A percentile compares a stretch with the other conserved stretches of the same genome.
These are phyloP conservation scores for Fusarium torulosum DNA, from an alignment of 2,329 filamentous ascomycete species.

Conservation along the genomic window DNA sequence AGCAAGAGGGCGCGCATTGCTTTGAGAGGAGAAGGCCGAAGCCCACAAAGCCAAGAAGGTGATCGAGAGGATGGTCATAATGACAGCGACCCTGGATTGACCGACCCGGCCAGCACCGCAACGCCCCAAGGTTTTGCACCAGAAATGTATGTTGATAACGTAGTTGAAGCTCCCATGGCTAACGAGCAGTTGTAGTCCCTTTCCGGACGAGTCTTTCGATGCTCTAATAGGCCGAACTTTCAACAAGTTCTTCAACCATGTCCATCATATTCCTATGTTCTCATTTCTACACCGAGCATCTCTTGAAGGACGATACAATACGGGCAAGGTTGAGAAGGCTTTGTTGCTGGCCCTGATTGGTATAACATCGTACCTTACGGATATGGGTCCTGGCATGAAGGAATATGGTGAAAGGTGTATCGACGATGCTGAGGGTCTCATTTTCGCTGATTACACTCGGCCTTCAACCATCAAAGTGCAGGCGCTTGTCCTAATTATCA, in stretches of 20 bases:
- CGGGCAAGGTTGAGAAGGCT: slow-evolving; percentile 67
- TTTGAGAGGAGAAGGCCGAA: slow-evolving; percentile 45
- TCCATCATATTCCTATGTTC: slow-evolving; percentile 70
- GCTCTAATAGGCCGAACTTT: slow-evolving; percentile 65
- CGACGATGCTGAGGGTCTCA: slow-evolving; percentile 65
- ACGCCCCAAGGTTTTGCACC: slow-evolving; percentile 53
- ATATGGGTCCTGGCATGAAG: slow-evolving; percentile 64
- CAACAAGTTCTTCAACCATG: slow-evolving; percentile 69
- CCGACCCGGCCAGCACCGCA: slow-evolving; percentile 50
- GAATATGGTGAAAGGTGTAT: slow-evolving; percentile 67
- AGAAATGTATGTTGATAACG: slow-evolving; percentile 51
- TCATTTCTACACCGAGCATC: slow-evolving; percentile 71
- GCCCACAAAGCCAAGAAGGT: slow-evolving; percentile 53
- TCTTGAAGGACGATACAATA: slow-evolving; percentile 69
- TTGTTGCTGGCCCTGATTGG: slow-evolving; percentile 67
- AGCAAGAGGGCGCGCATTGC: slow-evolving; percentile 57
- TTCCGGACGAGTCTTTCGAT: slow-evolving; percentile 60
- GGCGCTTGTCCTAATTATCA: slow-evolving; percentile 60
- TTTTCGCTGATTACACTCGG: slow-evolving; percentile 65
- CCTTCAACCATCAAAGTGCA: slow-evolving; percentile 69
- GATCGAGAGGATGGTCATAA: slow-evolving; percentile 53
- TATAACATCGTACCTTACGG: slow-evolving; percentile 67
- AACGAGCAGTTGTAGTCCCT: slow-evolving; percentile 47
- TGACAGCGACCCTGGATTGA: slow-evolving; percentile 53
- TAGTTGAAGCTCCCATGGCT: slow-evolving; percentile 26